A percentile compares a stretch with the other conserved stretches of the same genome.
Conservation (phyloP, 352 stramenopile species). For the Phytophthora kernoviae region DNA sequence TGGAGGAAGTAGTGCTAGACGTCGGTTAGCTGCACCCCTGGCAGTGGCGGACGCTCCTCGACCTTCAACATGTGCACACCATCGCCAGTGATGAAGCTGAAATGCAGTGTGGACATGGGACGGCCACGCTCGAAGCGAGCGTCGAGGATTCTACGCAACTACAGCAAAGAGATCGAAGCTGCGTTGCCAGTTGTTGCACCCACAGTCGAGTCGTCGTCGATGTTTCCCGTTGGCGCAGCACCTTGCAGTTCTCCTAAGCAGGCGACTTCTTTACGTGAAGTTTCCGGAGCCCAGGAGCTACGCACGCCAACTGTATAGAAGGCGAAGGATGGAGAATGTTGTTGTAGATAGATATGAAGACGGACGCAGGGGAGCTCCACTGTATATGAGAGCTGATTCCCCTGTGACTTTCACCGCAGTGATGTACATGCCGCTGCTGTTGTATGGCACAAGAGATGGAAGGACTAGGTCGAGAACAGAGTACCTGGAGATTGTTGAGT, state of each 20-base stretch:
- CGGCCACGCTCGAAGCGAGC: slow-evolving; percentile 70
- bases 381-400: not conserved
- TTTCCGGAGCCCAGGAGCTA: slow-evolving; percentile 10
- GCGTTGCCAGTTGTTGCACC: slow-evolving; percentile 44
- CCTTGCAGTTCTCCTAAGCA: slow-evolving; percentile 14
- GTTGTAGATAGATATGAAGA: slow-evolving; percentile 13
- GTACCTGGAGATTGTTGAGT: not conserved
- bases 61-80: slow-evolving; percentile 77
- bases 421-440: slow-evolving; percentile 1
- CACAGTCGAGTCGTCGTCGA: slow-evolving; percentile 5
- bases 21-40: slow-evolving; percentile 17
- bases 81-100: slow-evolving; percentile 81
- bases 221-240: slow-evolving; percentile 11
- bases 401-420: not conserved
- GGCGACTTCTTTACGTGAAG: slow-evolving; percentile 17
- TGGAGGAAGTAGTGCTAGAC: slow-evolving; percentile 18
- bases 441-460: not conserved
- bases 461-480: too few species aligned
- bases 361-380: not conserved
- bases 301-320: slow-evolving; percentile 29
- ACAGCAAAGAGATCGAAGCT: slow-evolving; percentile 58
- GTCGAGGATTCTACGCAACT: slow-evolving; percentile 44
- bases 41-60: slow-evolving; percentile 30
- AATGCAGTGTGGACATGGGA: slow-evolving; percentile 80
- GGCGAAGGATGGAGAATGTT: not conserved